Evolutionary conservation across 2,329 filamentous ascomycete genomes (phyloP), one percentile per base, ranked within the genome.

Genomic region (Moelleriella libera): DNA sequence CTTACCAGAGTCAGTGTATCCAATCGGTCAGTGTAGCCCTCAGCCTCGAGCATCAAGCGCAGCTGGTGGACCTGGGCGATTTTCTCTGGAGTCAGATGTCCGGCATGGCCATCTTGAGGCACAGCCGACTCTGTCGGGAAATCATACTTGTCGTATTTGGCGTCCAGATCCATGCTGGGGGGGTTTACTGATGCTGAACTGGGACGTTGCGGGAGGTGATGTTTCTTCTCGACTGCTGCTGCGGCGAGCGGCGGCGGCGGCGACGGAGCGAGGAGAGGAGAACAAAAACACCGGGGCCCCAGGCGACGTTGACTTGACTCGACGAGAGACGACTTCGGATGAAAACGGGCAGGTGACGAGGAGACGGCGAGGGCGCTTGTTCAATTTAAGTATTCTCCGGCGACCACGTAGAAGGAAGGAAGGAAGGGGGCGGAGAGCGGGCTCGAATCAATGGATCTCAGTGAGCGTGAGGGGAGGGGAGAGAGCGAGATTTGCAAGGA

Each of bases 91-190:
- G 83, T 92, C 59, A 94, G 84, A 67, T 94, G 80, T 63, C 92
- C 92, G 52, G 90, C 83, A 66, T 96, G 88, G 54, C 92, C 92
- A 58, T 73, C 71, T 62, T 82, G 78, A 44, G 75, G 64, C 56
- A 79, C 78, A 48, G 85, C 78, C 44, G 87, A 80, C 52, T 78
- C 83, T 54, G 82, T 87, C 53, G 92, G 92, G 72, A 79, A 97
- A 68, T 96, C 89, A 68, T 92, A 97, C 72, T 94, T 67, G 71
- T 97, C 92, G 74, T 97, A 94, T 71, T 95, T 96, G 64, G 86
- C 76, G 68, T 94, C 82, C 58, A 88, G 63, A 64, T 78, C 69
- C 69, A 79, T 71, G 59, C 62, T 64, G 59, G 53, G 49, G 50
- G 49, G 48, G 12, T 31, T 11, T 7, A 41, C 5, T n/a, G 40